Evolutionary conservation across 768 basidiomycete genomes (phyloP).

Genomic region (Exsudoporus frostii): DNA sequence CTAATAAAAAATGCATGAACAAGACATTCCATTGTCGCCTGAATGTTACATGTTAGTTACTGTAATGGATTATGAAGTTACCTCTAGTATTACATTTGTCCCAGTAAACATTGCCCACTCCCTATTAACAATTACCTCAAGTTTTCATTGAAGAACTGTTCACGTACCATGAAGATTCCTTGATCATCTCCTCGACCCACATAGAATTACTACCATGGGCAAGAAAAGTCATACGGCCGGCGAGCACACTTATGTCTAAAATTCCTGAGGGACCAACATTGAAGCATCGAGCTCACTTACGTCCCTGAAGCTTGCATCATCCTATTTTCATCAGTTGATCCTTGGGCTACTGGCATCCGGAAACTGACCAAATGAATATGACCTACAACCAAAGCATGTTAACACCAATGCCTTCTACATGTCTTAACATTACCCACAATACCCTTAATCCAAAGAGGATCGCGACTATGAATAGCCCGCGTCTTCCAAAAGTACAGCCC

Average conservation of each 20-base stretch:
- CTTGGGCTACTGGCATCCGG: neutral
- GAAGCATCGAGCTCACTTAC: constrained; percentile 5
- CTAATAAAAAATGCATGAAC: constrained; percentile 24
- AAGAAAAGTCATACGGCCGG: constrained; percentile 5
- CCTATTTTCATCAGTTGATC: constrained; percentile 14
- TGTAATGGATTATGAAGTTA: neutral
- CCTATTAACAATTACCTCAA: constrained; percentile 4
- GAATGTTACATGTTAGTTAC: constrained; percentile 1
- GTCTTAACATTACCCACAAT: constrained; percentile 8
- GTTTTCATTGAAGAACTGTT: neutral
- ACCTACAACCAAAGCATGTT: constrained; percentile 9
- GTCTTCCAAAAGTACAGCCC: constrained; percentile 22
- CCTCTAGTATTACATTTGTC: constrained; percentile 12
- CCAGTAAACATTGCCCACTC: constrained; percentile 9
- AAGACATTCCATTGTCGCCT: constrained; percentile 20
- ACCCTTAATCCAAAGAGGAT: constrained; percentile 22
- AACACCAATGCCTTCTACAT: neutral
- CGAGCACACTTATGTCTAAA: constrained; percentile 7
- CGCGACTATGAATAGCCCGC: constrained; percentile 11
- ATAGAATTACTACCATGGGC: neutral
- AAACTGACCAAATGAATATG: constrained; percentile 21
- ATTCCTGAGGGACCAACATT: neutral
- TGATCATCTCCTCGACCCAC: neutral
- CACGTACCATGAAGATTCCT: constrained; percentile 6
- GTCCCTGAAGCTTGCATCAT: constrained; percentile 11